Evolutionary conservation across 129 eudicot genomes (phyloP).

Genomic region (Helianthus annuus): HanXRQr2.0-SUNRISE NC_035440.2:66730099-66730598

Average conservation of each 20-base stretch:
- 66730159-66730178: no score
- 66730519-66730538: not conserved
- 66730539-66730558: slow-evolving; percentile 16
- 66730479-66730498: slow-evolving; percentile 21
- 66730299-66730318: not conserved
- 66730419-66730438: not conserved
- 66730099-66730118: no score
- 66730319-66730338: slow-evolving; percentile 16
- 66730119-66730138: no score
- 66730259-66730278: slow-evolving; percentile 3
- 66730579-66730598: no score
- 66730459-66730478: slow-evolving; percentile 36
- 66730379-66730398: slow-evolving; percentile 10
- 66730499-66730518: slow-evolving; percentile 28
- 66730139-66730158: no score
- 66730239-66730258: not conserved
- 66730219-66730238: no score
- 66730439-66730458: not conserved
- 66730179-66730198: no score
- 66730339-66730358: slow-evolving; percentile 10
- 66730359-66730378: slow-evolving; percentile 7
- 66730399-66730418: slow-evolving; percentile 4
- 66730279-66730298: slow-evolving; percentile 20
- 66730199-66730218: no score
- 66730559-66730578: slow-evolving; percentile 31